These are phyloP conservation scores for Pezizomycotina sp. DNA, from an alignment of 2,329 filamentous ascomycete genomes.

Conservation along the genomic window DNA sequence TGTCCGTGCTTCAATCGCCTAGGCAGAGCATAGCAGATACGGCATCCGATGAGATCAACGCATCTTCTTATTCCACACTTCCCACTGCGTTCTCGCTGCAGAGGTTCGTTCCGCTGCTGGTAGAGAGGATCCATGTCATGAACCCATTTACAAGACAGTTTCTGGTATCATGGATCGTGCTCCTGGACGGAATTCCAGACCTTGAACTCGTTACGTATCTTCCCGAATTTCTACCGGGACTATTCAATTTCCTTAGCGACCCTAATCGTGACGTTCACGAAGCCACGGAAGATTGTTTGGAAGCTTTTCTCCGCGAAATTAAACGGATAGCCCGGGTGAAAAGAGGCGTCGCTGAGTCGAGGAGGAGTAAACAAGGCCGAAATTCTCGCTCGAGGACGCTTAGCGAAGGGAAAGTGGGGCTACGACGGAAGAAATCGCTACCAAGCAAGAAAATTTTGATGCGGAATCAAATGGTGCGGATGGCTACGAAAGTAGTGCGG, in stretches of 20 bases:
- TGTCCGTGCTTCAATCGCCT: conserved; percentile 57
- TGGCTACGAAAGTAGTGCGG: conserved; percentile 45
- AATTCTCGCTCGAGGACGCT: conserved; percentile 53
- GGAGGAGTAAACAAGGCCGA: conserved; percentile 48
- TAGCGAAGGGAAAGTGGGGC: conserved; percentile 51
- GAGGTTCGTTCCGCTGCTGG: conserved; percentile 79
- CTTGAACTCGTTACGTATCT: conserved; percentile 84
- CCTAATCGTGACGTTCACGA: conserved; percentile 88
- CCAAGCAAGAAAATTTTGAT: conserved; percentile 38
- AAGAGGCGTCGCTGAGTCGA: conserved; percentile 77
- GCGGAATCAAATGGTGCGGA: conserved; percentile 40
- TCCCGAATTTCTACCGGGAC: conserved; percentile 74
- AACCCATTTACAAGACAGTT: conserved; percentile 93
- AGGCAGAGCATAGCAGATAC: conserved; percentile 29
- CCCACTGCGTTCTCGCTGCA: conserved; percentile 84
- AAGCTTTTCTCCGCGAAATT: conserved; percentile 83
- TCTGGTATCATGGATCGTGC: conserved; percentile 84
- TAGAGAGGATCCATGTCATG: conserved; percentile 83
- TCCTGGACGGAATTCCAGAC: conserved; percentile 92
- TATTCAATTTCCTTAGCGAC: conserved; percentile 84
- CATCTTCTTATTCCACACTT: conserved; percentile 33
- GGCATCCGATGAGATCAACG: conserved; percentile 28
- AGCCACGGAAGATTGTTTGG: conserved; percentile 71
- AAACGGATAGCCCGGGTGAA: conserved; percentile 87
- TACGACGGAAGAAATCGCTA: conserved; percentile 27